These are phyloP conservation scores for Lentinus brumalis DNA, from an alignment of 768 basidiomycete species.

Conservation along the genomic window DNA sequence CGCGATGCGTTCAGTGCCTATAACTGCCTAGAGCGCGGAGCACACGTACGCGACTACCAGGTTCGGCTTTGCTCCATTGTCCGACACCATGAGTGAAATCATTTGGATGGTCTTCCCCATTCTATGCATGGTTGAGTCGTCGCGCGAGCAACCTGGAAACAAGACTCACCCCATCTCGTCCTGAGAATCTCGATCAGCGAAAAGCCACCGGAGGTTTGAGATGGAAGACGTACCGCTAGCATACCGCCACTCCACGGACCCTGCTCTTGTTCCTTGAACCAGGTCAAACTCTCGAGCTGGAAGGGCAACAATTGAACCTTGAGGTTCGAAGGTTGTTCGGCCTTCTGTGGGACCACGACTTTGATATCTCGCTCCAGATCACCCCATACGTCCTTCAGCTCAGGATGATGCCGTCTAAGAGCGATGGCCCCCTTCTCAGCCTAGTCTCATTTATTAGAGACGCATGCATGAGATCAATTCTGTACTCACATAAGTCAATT, in stretches of 20 bases:
- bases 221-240: slow-evolving; percentile 66
- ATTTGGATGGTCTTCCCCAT: slow-evolving; percentile 98
- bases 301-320: slow-evolving; percentile 90
- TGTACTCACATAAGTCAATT: slow-evolving; percentile 64
- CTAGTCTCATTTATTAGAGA: slow-evolving; percentile 37
- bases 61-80: slow-evolving; percentile 70
- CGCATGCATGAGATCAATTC: background rate
- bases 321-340: slow-evolving; percentile 79
- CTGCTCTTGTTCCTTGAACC: slow-evolving; percentile 95
- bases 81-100: slow-evolving; percentile 84
- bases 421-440: slow-evolving; percentile 70
- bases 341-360: slow-evolving; percentile 64
- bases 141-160: slow-evolving; percentile 7
- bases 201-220: background rate
- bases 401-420: slow-evolving; percentile 72
- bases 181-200: slow-evolving; percentile 36
- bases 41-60: slow-evolving; percentile 85
- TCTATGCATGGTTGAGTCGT: slow-evolving; percentile 36
- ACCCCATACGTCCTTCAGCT: slow-evolving; percentile 85
- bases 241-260: slow-evolving; percentile 89
- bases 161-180: slow-evolving; percentile 88
- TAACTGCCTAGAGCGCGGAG: background rate
- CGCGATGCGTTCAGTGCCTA: background rate
- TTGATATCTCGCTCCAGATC: slow-evolving; percentile 69
- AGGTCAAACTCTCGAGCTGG: slow-evolving; percentile 91